phyloP scores from a whole-genome alignment of 208 protist species.

The Tritrichomonas musculus region DNA sequence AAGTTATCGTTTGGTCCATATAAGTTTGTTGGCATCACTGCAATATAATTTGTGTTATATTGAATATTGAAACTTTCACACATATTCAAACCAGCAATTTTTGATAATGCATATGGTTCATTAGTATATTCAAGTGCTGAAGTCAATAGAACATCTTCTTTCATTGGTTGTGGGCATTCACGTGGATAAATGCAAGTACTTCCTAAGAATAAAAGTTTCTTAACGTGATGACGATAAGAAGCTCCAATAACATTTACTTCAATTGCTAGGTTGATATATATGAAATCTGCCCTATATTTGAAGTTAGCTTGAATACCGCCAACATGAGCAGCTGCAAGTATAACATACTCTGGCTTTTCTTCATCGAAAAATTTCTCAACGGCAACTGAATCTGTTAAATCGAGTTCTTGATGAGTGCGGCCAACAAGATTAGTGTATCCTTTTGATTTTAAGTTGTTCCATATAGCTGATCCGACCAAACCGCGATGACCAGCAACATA shows the following conservation, averaged over 20 bases:
- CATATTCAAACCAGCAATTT: neutral
- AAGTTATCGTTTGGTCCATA: neutral
- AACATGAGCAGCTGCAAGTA: neutral
- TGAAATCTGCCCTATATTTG: neutral
- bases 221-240: neutral
- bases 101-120: neutral
- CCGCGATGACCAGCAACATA: neutral
- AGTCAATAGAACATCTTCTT: neutral
- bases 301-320: neutral
- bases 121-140: neutral
- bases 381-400: neutral
- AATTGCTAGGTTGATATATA: neutral
- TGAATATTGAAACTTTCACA: conserved; percentile 12
- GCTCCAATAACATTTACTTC: neutral
- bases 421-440: neutral
- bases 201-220: neutral
- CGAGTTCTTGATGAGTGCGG: neutral
- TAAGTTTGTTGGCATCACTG: neutral
- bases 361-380: neutral
- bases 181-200: neutral
- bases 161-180: neutral
- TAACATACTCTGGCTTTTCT: neutral
- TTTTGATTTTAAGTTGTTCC: neutral
- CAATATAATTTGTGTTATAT: neutral
- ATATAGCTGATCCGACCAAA: neutral